phyloP scores from a whole-genome alignment of 805 yeast genomes.

The Lipomyces oligophaga region DNA sequence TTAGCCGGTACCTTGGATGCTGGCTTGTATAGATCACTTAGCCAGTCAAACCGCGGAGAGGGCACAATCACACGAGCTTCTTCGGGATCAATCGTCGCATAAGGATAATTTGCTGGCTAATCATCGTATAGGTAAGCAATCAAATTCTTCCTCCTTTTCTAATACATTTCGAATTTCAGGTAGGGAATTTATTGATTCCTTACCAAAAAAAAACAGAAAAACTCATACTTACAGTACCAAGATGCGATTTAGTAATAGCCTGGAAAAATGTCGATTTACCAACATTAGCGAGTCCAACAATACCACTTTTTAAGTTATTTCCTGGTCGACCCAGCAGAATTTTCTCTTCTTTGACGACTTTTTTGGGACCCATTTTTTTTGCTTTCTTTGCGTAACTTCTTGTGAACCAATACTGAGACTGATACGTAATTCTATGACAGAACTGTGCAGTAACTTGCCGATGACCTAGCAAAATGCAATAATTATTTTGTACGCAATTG shows the following conservation, averaged over 20 bases:
- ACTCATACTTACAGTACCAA: conserved; percentile 56
- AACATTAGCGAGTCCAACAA: conserved; percentile 87
- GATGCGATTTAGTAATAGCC: conserved; percentile 86
- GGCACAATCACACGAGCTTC: conserved; percentile 96
- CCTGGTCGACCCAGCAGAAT: conserved; percentile 82
- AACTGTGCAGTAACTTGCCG: too few relatives aligned
- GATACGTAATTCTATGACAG: too few relatives aligned
- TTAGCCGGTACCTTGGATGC: conserved; percentile 75
- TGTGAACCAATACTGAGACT: neutral
- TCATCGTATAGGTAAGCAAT: neutral
- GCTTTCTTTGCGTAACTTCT: conserved; percentile 19
- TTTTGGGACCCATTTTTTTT: conserved; percentile 67
- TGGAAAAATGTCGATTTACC: conserved; percentile 98
- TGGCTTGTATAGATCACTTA: conserved; percentile 70
- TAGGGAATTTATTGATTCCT: neutral
- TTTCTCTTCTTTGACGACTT: conserved; percentile 65
- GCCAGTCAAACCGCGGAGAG: conserved; percentile 76
- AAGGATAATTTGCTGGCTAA: conserved; percentile 93
- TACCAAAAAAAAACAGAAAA: neutral
- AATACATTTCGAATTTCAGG: too few relatives aligned
- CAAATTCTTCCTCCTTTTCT: too few relatives aligned
- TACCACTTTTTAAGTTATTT: conserved; percentile 70
- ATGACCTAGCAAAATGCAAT: too few relatives aligned
- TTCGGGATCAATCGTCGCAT: conserved; percentile 97
- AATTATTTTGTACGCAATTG: too few relatives aligned